A percentile compares a stretch with the other conserved stretches of the same genome.
Evolutionary conservation across 352 stramenopile species (phyloP).

Genomic region (Phytophthora tubulina): DNA sequence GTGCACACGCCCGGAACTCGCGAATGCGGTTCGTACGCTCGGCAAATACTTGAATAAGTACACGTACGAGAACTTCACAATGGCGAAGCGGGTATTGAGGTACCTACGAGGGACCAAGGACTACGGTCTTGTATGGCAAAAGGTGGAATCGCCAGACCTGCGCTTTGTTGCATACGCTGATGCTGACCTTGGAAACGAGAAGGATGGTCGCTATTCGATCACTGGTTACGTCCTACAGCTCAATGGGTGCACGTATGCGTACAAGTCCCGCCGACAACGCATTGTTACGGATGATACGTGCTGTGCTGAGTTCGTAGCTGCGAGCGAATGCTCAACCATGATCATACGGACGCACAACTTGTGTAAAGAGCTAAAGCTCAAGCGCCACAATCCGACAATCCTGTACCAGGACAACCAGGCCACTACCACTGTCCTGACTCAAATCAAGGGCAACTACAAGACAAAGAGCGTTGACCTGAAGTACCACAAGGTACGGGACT

Average conservation of each 20-base stretch:
- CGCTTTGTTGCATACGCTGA: slow-evolving; percentile 9
- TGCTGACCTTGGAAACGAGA: slow-evolving; percentile 3
- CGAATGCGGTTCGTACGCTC: too few species aligned
- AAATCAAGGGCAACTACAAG: too few species aligned
- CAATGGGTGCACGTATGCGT: slow-evolving; percentile 1
- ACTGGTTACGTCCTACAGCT: slow-evolving; percentile 17
- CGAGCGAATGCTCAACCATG: slow-evolving; percentile 13
- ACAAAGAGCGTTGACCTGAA: too few species aligned
- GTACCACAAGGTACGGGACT: too few species aligned
- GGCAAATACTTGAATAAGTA: too few species aligned
- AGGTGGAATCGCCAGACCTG: neutral
- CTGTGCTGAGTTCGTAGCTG: too few species aligned
- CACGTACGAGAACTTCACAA: neutral
- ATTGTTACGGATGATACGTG: slow-evolving; percentile 16
- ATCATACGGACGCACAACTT: slow-evolving; percentile 15
- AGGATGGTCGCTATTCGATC: slow-evolving; percentile 7
- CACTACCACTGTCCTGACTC: too few species aligned
- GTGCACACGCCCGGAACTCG: too few species aligned
- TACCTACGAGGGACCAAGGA: slow-evolving; percentile 4
- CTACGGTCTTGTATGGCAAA: slow-evolving; percentile 9
- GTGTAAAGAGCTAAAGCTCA: slow-evolving; percentile 10
- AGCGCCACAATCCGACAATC: too few species aligned
- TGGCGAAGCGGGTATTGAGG: slow-evolving; percentile 10
- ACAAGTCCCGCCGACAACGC: slow-evolving; percentile 3
- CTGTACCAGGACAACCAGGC: too few species aligned